Evolutionary conservation across 768 basidiomycete genomes (phyloP), one percentile per base, ranked within the genome.

Genomic region (Cystofilobasidium capitatum): DNA sequence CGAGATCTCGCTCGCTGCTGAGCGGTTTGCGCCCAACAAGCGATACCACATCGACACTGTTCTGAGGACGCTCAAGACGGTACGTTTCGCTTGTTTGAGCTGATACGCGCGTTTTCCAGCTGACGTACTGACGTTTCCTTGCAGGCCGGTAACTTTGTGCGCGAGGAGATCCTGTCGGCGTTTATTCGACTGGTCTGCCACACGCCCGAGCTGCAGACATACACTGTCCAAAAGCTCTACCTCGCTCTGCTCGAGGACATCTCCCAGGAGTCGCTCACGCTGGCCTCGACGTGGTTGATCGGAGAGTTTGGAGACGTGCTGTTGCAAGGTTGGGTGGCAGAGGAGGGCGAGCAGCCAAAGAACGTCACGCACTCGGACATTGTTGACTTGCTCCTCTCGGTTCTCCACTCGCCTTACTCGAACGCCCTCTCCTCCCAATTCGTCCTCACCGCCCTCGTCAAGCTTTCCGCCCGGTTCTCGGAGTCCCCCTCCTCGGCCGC

Each of bases 11-110:
- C 80, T 97, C 31, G 94, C 92, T 2, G 96, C 96, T 0, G 96
- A 99, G 77, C 82, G 92, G 54, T 98, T 90, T 75, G 94, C 94
- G 0, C 96, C 96, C 0, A 97, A 94, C 77, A 93, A 93, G 78
- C 83, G 96, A 71, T 99, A 94, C 94, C 96, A 99, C 76, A 99
- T 99, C 62, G 96, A 98, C 76, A 98, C 96, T 0, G 89, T 97
- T 5, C 78, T 99, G 58, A 84, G 96, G 35, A 89, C 91, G 2
- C 77, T 99, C 70, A 93, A 92, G 76, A 79, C 97, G 74, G 93
- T 94, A 68, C 66, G 87, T 81, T 37, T 29, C 26, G 29, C 49
- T 26, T 31, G 13, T 29, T 16, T 16, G n/a, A n/a, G n/a, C n/a
- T n/a, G n/a, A 36, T 2, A 17, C 12, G n/a, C 29, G 17, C n/a